A percentile compares a stretch with the other conserved stretches of the same genome.
Conservation (phyloP, 305 asterid genomes). For the Petunia hybrid region DNA sequence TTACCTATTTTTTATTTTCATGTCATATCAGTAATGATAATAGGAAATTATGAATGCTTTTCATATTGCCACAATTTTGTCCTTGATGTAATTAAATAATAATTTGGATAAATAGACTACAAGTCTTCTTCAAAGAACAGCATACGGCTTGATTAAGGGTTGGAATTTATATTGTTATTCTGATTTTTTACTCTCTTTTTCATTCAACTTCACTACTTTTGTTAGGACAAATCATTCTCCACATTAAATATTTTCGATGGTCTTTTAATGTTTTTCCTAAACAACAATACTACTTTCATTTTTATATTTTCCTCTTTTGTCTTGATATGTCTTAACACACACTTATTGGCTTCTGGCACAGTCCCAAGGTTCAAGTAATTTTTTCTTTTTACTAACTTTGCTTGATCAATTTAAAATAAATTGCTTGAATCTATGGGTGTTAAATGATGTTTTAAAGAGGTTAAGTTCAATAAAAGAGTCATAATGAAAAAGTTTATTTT, state of each 20-base stretch:
- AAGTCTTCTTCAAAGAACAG: conserved; percentile 14
- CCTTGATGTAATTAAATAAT: not conserved
- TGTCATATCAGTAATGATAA: conserved; percentile 23
- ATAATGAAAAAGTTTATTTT: too few relatives aligned
- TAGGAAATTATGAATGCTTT: not conserved
- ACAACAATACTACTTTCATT: not conserved
- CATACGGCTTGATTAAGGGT: not conserved
- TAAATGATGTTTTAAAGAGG: too few relatives aligned
- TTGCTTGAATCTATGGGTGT: not conserved
- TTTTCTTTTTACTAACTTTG: not conserved
- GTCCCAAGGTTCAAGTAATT: not conserved
- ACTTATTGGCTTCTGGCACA: not conserved
- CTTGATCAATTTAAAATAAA: not conserved
- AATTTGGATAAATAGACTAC: not conserved
- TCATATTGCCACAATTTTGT: conserved; percentile 25
- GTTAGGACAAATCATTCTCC: not conserved
- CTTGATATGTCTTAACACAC: not conserved
- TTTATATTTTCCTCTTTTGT: not conserved
- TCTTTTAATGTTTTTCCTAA: not conserved
- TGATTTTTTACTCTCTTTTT: not conserved
- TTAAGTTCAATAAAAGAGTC: too few relatives aligned
- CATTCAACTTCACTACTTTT: not conserved
- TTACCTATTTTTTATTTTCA: conserved; percentile 31
- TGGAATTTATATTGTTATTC: not conserved
- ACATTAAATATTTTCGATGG: conserved; percentile 17